Evolutionary conservation across 306 rosid genomes (phyloP).

Genomic region (Ceratonia siliqua): DNA sequence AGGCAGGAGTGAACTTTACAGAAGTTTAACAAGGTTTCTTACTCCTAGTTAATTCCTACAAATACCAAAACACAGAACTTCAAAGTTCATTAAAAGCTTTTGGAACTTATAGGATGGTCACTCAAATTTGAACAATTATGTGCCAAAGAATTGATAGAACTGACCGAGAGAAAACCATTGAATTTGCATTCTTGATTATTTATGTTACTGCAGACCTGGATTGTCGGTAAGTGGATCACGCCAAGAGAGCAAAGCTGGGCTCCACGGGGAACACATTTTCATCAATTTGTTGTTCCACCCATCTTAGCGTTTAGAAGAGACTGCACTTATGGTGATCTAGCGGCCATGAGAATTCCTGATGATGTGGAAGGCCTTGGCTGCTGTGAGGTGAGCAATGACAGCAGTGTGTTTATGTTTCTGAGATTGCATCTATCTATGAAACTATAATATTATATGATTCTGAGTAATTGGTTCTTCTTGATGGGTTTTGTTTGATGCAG

Average conservation of each 20-base stretch:
- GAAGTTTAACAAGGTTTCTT: background rate
- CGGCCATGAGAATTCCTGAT: slow-evolving; percentile 79
- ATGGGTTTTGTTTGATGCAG: slow-evolving; percentile 34
- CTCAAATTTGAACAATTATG: background rate
- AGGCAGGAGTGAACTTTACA: background rate
- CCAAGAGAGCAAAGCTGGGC: slow-evolving; percentile 89
- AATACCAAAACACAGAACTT: background rate
- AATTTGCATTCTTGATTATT: background rate
- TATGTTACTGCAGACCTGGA: slow-evolving; percentile 67
- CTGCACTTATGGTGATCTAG: slow-evolving; percentile 87
- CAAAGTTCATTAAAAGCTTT: background rate
- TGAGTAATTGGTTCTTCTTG: background rate
- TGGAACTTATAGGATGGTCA: background rate
- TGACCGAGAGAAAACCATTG: background rate
- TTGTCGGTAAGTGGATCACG: slow-evolving; percentile 96
- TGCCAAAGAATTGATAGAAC: background rate
- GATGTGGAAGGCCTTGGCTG: slow-evolving; percentile 77
- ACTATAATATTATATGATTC: background rate
- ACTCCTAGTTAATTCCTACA: background rate
- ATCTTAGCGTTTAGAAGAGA: slow-evolving; percentile 74
- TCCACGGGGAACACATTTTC: slow-evolving; percentile 78
- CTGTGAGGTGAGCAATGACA: slow-evolving; percentile 68
- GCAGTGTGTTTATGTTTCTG: background rate
- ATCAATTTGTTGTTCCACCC: slow-evolving; percentile 92
- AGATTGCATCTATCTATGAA: background rate